These are phyloP conservation scores for Glarea lozoyensis DNA, from an alignment of 495 filamentous ascomycete species.

Conservation along the genomic window DNA sequence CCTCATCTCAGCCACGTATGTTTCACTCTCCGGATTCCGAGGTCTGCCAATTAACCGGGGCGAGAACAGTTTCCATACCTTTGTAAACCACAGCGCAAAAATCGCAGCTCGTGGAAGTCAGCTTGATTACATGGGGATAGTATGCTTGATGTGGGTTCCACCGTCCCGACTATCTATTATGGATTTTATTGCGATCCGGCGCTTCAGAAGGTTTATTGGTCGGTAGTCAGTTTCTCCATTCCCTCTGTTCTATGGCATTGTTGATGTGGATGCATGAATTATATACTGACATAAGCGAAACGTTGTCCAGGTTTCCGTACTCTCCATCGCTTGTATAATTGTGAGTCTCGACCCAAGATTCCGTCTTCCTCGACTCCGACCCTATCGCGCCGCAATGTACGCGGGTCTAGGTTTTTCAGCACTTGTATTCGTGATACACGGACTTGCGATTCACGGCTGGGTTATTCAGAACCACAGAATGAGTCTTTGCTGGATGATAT, in stretches of 20 bases:
- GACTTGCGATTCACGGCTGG: constrained; percentile 48
- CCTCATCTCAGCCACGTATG: constrained; percentile 30
- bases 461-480: constrained; percentile 60
- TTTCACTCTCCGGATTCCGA: not conserved
- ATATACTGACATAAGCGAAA: not conserved
- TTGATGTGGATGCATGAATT: not conserved
- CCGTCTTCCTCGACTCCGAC: constrained; percentile 67
- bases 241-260: not conserved
- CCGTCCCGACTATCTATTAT: constrained; percentile 45
- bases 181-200: constrained; percentile 31
- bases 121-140: constrained; percentile 44
- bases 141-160: constrained; percentile 46
- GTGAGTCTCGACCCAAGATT: constrained; percentile 70
- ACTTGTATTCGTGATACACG: constrained; percentile 49
- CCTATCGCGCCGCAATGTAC: constrained; percentile 83
- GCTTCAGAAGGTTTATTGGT: constrained; percentile 30
- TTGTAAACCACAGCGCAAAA: constrained; percentile 35
- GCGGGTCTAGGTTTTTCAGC: constrained; percentile 75
- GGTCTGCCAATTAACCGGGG: not conserved
- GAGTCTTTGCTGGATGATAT: constrained; percentile 70
- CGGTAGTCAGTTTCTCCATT: constrained; percentile 16
- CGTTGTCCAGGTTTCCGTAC: not conserved
- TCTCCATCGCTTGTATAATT: constrained; percentile 55
- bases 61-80: constrained; percentile 32
- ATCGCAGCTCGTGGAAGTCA: constrained; percentile 30